Evolutionary conservation across 345 rosid species (phyloP), one percentile per base, ranked within the genome.

Genomic region (Lagerstroemia speciosa): DNA sequence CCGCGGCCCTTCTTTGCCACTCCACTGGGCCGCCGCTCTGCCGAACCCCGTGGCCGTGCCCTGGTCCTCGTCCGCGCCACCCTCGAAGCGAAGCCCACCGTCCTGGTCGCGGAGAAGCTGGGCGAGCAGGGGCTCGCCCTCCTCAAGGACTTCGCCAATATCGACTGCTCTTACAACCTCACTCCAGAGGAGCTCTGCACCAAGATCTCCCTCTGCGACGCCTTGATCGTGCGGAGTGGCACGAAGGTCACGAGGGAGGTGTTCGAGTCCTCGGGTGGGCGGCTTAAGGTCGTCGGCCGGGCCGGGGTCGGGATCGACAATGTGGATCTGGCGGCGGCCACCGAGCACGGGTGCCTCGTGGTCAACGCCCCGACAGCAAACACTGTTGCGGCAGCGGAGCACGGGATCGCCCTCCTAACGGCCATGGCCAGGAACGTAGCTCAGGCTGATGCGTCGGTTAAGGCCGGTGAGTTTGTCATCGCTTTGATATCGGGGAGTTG

Each of bases 261-360:
- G 19, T 91, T 91, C 62, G 96, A 91, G 76, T 79, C 91, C 22
- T 89, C 96, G 40, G 80, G 78, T 6, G 97, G 97, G 52, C 69
- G 93, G 66, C 72, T 91, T 61, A 91, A 87, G 82, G 97, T 91
- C n/a, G 97, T 91, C 20, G 97, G 97, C 3, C 80, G 97, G 64
- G 97, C 97, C 66, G 97, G 97, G 20, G 97, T 91, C 40, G 97
- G 97, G 72, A 91, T 91, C 31, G 97, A 91, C 36, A 91, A 91
- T 73, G 97, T 91, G 71, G 97, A 91, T 86, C 93, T 91, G 79
- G 79, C 87, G 15, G 93, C 97, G 0, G 97, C 97, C 22, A 91
- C 97, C 24, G 97, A 91, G 82, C 84, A 81, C 37, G 97, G 97
- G 0, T 91, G 97, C 71, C 76, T 91, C 76, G 97, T 91, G 6